Conservation (phyloP, 148 eudicot genomes). For the Rhododendron ferrugineum region DNA sequence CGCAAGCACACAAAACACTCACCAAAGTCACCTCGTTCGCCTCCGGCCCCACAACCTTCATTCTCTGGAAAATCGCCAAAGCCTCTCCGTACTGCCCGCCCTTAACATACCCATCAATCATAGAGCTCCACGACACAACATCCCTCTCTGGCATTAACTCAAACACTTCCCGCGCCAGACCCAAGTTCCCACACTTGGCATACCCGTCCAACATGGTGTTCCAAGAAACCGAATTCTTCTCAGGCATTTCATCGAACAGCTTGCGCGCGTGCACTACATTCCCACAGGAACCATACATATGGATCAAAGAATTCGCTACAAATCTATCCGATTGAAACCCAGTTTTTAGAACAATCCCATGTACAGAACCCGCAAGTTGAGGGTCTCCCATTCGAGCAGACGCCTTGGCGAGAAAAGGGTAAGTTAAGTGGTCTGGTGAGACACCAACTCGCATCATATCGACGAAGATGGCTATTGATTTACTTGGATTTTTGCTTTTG, state of each 20-base stretch:
- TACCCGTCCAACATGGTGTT: slow-evolving; percentile 73
- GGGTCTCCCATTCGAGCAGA: slow-evolving; percentile 37
- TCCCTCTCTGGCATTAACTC: slow-evolving; percentile 59
- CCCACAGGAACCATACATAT: slow-evolving; percentile 56
- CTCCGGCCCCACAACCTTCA: slow-evolving; percentile 43
- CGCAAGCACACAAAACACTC: slow-evolving; percentile 82
- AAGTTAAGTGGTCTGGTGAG: slow-evolving; percentile 57
- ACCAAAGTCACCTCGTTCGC: slow-evolving; percentile 94
- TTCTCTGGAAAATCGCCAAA: slow-evolving; percentile 51
- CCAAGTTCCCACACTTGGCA: slow-evolving; percentile 66
- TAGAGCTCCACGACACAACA: slow-evolving; percentile 86
- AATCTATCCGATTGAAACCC: slow-evolving; percentile 59
- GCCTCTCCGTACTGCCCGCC: slow-evolving; percentile 56
- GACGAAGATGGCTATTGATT: slow-evolving; percentile 34
- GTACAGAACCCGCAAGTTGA: slow-evolving; percentile 36
- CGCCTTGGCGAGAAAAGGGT: slow-evolving; percentile 73
- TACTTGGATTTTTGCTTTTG: slow-evolving; percentile 35
- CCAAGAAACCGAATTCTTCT: slow-evolving; percentile 61
- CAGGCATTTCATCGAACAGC: slow-evolving; percentile 72
- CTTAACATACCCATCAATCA: slow-evolving; percentile 86
- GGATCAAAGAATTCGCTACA: slow-evolving; percentile 67
- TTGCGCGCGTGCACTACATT: slow-evolving; percentile 38
- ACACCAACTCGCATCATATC: slow-evolving; percentile 51
- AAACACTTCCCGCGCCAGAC: slow-evolving; percentile 47
- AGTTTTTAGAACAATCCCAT: slow-evolving; percentile 31